Evolutionary conservation across 345 rosid genomes (phyloP).

Genomic region (Sisymbrium altissimum): DNA sequence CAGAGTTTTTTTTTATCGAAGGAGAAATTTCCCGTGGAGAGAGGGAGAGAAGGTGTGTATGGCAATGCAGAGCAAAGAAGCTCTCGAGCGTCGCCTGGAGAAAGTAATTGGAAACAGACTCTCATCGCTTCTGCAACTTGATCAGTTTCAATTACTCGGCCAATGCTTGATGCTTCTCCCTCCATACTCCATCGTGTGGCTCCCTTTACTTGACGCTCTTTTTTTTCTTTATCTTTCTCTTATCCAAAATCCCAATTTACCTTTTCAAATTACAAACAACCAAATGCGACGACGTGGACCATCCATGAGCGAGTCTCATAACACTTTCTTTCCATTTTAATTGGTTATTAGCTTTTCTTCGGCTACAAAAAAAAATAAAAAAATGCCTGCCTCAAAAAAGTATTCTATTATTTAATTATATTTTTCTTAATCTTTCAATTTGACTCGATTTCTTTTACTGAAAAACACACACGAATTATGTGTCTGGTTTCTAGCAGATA

Average conservation of each 20-base stretch:
- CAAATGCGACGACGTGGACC: constrained; percentile 1
- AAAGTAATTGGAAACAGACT: neutral
- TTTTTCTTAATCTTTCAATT: neutral
- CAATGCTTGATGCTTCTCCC: constrained; percentile 28
- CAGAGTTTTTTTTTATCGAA: neutral
- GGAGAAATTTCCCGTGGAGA: no score
- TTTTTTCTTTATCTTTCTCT: constrained; percentile 17
- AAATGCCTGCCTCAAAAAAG: no score
- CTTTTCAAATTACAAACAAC: no score
- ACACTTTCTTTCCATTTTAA: neutral
- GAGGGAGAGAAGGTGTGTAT: neutral
- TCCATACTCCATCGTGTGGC: constrained; percentile 34
- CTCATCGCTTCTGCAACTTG: constrained; percentile 15
- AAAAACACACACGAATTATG: neutral
- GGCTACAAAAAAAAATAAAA: no score
- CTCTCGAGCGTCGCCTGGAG: neutral
- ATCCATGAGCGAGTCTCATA: neutral
- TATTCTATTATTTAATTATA: neutral
- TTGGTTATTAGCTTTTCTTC: neutral
- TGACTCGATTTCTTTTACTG: neutral
- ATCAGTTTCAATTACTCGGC: constrained; percentile 5
- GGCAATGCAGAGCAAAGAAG: constrained; percentile 11
- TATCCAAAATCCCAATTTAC: constrained; percentile 26
- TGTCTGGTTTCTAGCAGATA: neutral
- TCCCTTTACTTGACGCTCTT: constrained; percentile 11